phyloP scores from a whole-genome alignment of 257 asterid genomes.

The Solanum bulbocastanum region DNA sequence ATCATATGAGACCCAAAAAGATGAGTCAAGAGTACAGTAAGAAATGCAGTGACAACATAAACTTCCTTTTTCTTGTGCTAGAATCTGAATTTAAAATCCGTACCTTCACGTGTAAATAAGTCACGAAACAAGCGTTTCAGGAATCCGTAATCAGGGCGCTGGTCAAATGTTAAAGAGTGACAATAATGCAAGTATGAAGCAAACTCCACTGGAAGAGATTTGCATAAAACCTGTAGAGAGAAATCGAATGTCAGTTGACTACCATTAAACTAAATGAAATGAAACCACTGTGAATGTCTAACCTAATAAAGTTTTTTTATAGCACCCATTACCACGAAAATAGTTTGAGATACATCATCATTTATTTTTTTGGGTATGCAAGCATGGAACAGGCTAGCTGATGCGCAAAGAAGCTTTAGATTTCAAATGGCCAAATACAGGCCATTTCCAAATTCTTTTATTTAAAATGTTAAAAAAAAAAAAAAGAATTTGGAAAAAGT shows the following conservation, averaged over 20 bases:
- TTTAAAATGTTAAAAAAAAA: background rate
- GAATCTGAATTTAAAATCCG: background rate
- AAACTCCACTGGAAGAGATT: slow-evolving; percentile 30
- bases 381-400: background rate
- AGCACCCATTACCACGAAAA: background rate
- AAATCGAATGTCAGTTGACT: background rate
- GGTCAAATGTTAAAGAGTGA: slow-evolving; percentile 31
- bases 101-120: slow-evolving; percentile 23
- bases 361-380: background rate
- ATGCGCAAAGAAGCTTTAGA: background rate
- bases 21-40: background rate
- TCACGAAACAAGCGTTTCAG: slow-evolving; percentile 31
- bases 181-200: slow-evolving; percentile 37
- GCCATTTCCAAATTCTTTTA: background rate
- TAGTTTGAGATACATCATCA: background rate
- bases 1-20: background rate
- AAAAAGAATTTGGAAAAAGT: background rate
- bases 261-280: background rate
- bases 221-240: slow-evolving; percentile 22
- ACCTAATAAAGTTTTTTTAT: background rate
- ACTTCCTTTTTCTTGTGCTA: background rate
- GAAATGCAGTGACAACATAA: background rate
- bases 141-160: slow-evolving; percentile 31
- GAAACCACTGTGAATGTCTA: background rate
- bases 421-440: background rate